A percentile compares a stretch with the other conserved stretches of the same genome.
phyloP scores from a whole-genome alignment of 2,329 filamentous ascomycete species.

The Plectosphaerella sp. region DNA sequence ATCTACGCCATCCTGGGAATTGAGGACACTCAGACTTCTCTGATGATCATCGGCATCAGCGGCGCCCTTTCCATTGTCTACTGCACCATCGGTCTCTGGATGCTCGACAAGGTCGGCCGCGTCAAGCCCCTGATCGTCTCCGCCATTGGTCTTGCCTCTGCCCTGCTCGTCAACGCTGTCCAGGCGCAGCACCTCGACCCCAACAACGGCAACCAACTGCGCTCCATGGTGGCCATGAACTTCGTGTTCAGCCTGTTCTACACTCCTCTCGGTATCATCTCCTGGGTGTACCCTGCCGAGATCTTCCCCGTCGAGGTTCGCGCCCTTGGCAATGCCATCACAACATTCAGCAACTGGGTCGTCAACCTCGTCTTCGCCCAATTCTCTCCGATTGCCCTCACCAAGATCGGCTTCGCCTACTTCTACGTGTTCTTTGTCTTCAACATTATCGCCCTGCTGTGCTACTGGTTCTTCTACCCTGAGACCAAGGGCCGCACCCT shows the following conservation, averaged over 20 bases:
- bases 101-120: conserved; percentile 41
- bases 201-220: conserved; percentile 18
- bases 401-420: conserved; percentile 38
- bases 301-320: conserved; percentile 31
- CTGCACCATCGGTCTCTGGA: conserved; percentile 38
- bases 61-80: conserved; percentile 43
- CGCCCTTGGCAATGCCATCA: conserved; percentile 20
- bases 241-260: conserved; percentile 26
- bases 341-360: conserved; percentile 24
- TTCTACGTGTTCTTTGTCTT: conserved; percentile 26
- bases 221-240: conserved; percentile 25
- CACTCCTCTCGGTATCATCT: conserved; percentile 36
- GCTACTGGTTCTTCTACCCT: conserved; percentile 21
- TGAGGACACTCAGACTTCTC: conserved; percentile 30
- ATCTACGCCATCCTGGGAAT: conserved; percentile 41
- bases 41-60: conserved; percentile 47
- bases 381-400: conserved; percentile 39
- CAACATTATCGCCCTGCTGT: conserved; percentile 16
- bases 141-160: conserved; percentile 19
- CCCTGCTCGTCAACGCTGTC: conserved; percentile 21
- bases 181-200: conserved; percentile 19
- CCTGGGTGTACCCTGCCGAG: conserved; percentile 32
- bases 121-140: conserved; percentile 41
- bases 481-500: conserved; percentile 25
- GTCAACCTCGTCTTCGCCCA: conserved; percentile 41